Conservation (phyloP, 345 rosid species). For the Corymbia maculata region DNA sequence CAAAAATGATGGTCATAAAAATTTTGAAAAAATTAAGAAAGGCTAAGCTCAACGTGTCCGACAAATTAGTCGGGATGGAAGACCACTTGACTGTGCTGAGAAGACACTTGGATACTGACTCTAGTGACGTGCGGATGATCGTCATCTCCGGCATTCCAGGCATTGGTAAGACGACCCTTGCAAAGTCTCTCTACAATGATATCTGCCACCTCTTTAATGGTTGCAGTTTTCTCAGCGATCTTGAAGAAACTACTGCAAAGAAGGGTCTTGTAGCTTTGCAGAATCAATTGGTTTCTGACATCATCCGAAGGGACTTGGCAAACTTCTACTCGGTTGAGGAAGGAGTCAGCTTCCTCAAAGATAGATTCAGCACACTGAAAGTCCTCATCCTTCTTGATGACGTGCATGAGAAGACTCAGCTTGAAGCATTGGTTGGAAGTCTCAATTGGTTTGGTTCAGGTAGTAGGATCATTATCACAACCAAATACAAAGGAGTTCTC, state of each 20-base stretch:
- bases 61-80: background rate
- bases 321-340: background rate
- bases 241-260: background rate
- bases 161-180: background rate
- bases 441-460: background rate
- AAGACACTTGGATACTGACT: background rate
- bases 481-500: background rate
- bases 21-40: background rate
- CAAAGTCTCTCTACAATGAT: background rate
- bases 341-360: background rate
- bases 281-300: background rate
- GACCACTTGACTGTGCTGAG: background rate
- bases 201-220: background rate
- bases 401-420: background rate
- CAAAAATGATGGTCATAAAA: background rate
- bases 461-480: background rate
- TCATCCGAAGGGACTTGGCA: background rate
- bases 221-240: background rate
- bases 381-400: background rate
- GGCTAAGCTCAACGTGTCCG: background rate
- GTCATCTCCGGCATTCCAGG: background rate
- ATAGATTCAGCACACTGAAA: background rate
- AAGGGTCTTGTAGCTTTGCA: background rate
- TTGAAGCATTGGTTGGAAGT: background rate
- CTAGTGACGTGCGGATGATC: background rate